phyloP scores from a whole-genome alignment of 169 alveolate species.

The Hepatocystis sp. region DNA sequence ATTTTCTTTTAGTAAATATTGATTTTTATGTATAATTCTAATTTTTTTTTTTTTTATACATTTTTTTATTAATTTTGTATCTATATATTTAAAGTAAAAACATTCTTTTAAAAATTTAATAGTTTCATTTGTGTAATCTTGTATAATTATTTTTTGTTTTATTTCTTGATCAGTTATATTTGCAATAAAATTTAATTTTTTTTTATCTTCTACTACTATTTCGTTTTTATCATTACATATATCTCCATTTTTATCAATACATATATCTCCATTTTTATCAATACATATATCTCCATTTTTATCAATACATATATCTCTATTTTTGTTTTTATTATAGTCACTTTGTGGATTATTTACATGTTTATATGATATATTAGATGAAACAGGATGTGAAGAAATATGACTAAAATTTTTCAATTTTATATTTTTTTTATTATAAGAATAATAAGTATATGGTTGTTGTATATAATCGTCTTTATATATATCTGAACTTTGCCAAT shows the following conservation, averaged over 20 bases:
- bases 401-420: background rate
- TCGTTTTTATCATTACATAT: background rate
- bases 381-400: no score
- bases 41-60: slow-evolving; percentile 34
- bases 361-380: no score
- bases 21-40: slow-evolving; percentile 15
- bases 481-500: slow-evolving; percentile 51
- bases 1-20: slow-evolving; percentile 39
- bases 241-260: no score
- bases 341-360: no score
- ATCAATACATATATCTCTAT: no score
- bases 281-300: no score
- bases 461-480: background rate
- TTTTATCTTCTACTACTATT: background rate
- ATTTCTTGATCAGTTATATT: background rate
- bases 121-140: slow-evolving; percentile 21
- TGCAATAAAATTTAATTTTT: background rate
- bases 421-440: background rate
- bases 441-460: no score
- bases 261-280: no score
- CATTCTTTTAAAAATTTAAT: slow-evolving; percentile 34
- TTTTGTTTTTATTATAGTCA: no score
- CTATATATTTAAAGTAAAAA: slow-evolving; percentile 59
- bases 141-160: background rate
- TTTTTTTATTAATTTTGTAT: slow-evolving; percentile 28